Conservation (phyloP, 306 rosid species). For the Vicia sativa region DNA sequence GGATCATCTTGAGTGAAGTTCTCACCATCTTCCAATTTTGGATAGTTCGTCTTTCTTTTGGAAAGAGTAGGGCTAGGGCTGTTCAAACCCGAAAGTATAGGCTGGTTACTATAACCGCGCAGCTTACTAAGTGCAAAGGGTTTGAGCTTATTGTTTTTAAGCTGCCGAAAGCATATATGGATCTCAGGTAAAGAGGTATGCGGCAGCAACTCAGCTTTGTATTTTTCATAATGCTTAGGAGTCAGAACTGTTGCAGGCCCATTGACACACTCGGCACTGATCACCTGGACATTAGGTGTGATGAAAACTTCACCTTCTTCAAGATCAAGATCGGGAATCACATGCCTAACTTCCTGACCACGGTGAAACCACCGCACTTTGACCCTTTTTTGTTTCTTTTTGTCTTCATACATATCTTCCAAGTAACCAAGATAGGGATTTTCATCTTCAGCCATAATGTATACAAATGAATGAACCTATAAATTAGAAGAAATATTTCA, state of each 20-base stretch:
- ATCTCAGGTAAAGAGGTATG: constrained; percentile 52
- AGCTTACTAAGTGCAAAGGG: constrained; percentile 72
- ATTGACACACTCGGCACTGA: constrained; percentile 76
- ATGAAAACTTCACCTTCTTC: constrained; percentile 78
- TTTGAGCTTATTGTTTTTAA: constrained; percentile 58
- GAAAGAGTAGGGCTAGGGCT: constrained; percentile 43
- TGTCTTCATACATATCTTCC: constrained; percentile 93
- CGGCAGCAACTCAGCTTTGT: constrained; percentile 42
- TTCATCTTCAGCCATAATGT: constrained; percentile 73
- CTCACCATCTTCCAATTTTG: constrained; percentile 51
- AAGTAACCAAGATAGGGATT: constrained; percentile 70
- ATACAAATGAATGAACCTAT: constrained; percentile 84
- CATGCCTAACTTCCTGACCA: constrained; percentile 59
- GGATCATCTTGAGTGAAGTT: constrained; percentile 49
- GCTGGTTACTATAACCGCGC: constrained; percentile 70
- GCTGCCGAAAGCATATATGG: constrained; percentile 69
- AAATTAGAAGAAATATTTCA: constrained; percentile 36
- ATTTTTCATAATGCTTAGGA: constrained; percentile 74
- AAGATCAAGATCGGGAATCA: constrained; percentile 59
- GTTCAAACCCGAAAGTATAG: constrained; percentile 55
- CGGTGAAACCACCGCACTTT: constrained; percentile 85
- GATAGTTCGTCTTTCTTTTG: constrained; percentile 46
- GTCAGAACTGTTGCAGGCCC: constrained; percentile 81
- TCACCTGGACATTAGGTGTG: constrained; percentile 83
- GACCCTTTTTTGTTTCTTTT: constrained; percentile 70